phyloP scores from a whole-genome alignment of 2,329 filamentous ascomycete genomes.

The Knufia fluminis region DNA sequence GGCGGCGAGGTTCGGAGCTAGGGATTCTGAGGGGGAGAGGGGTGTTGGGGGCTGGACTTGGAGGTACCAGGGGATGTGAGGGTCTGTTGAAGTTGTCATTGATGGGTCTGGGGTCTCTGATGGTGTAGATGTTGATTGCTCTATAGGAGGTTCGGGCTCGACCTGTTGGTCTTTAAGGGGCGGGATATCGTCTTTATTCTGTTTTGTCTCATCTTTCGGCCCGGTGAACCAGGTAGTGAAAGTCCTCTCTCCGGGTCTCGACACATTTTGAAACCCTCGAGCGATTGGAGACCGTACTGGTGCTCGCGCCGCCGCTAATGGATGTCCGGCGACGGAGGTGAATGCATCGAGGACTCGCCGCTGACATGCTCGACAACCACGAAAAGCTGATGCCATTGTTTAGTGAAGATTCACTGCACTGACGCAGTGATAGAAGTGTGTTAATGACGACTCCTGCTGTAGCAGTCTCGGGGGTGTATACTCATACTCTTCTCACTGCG shows the following conservation, averaged over 20 bases:
- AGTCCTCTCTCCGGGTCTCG: too few species aligned
- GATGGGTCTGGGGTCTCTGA: constrained; percentile 1
- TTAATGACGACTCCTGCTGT: background rate
- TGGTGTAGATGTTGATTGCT: background rate
- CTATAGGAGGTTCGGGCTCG: background rate
- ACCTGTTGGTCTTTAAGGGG: too few species aligned
- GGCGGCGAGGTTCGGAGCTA: constrained; percentile 37
- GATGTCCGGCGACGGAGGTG: constrained; percentile 17
- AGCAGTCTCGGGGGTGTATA: too few species aligned
- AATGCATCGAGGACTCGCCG: constrained; percentile 18
- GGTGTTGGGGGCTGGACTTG: constrained; percentile 50
- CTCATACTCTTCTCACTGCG: too few species aligned
- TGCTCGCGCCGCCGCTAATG: background rate
- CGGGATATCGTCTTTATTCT: too few species aligned
- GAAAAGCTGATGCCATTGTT: background rate
- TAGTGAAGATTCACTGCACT: background rate
- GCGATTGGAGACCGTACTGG: background rate
- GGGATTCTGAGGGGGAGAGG: constrained; percentile 25
- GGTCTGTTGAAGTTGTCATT: background rate
- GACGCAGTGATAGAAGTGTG: too few species aligned
- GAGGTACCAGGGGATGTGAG: constrained; percentile 69
- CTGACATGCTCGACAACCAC: constrained; percentile 17
- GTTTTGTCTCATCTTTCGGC: too few species aligned
- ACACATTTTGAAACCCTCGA: background rate
- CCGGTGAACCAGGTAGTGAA: too few species aligned